Evolutionary conservation across 768 basidiomycete genomes (phyloP).

Genomic region (Panaeolus papilionaceus): DNA sequence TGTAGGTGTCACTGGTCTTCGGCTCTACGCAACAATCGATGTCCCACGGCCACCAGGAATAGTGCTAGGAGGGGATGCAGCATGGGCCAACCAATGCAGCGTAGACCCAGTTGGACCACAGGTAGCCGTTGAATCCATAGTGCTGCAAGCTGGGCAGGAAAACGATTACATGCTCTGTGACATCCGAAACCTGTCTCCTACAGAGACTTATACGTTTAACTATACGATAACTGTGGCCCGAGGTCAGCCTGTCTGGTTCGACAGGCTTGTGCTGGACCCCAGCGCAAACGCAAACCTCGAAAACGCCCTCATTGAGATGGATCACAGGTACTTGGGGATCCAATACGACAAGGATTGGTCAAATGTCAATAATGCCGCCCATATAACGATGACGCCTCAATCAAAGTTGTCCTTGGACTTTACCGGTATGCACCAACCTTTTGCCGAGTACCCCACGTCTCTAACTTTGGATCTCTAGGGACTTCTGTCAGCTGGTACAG

Average conservation of each 20-base stretch:
- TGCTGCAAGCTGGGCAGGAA: not conserved
- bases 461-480: not conserved
- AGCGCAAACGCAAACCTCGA: not conserved
- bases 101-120: not conserved
- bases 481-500: conserved; percentile 1
- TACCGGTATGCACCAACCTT: not conserved
- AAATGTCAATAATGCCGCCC: not conserved
- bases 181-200: not conserved
- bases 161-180: not conserved
- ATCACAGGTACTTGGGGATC: not conserved
- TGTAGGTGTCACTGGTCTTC: not conserved
- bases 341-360: not conserved
- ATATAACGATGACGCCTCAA: not conserved
- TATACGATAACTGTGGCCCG: not conserved
- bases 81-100: not conserved
- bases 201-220: not conserved
- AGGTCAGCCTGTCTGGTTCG: not conserved
- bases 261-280: not conserved
- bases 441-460: not conserved
- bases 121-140: not conserved
- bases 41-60: not conserved
- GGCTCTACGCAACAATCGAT: not conserved
- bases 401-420: not conserved
- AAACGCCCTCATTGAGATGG: not conserved
- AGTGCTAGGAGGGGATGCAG: not conserved